These are phyloP conservation scores for Scutellaria galericulata DNA, from an alignment of 257 asterid species.

Conservation along the genomic window DNA sequence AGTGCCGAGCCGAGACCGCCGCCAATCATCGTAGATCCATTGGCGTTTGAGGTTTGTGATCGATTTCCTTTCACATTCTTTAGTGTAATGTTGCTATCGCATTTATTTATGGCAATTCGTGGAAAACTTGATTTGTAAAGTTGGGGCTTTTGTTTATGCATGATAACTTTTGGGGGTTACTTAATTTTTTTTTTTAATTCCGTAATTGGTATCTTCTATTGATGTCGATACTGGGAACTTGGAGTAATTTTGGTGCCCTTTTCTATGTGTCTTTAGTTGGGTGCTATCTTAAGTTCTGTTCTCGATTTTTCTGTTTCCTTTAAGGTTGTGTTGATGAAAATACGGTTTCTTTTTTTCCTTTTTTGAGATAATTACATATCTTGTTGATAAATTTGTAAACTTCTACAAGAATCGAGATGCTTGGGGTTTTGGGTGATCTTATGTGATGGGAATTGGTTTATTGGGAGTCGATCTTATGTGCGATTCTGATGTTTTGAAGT, in stretches of 20 bases:
- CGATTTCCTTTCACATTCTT: not conserved
- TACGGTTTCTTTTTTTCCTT: too few relatives aligned
- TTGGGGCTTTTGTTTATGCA: not conserved
- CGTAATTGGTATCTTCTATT: not conserved
- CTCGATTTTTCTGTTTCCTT: not conserved
- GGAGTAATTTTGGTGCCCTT: not conserved
- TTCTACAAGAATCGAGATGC: not conserved
- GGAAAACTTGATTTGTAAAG: not conserved
- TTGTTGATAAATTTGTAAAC: not conserved
- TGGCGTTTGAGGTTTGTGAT: slow-evolving; percentile 14
- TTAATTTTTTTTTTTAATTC: not conserved
- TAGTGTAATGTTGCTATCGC: not conserved
- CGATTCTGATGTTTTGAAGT: not conserved
- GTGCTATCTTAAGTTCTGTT: not conserved
- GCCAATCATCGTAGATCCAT: not conserved
- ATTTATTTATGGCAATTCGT: not conserved
- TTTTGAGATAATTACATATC: not conserved
- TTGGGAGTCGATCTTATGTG: not conserved
- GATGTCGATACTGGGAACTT: not conserved
- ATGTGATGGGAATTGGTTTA: not conserved
- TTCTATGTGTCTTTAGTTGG: not conserved
- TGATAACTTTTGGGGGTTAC: not conserved
- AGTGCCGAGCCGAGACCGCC: not conserved
- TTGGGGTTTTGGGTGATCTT: slow-evolving; percentile 10
- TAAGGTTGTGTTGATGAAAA: not conserved